phyloP scores from a whole-genome alignment of 2,329 filamentous ascomycete species.

The Pestalotiopsis sp. region DNA sequence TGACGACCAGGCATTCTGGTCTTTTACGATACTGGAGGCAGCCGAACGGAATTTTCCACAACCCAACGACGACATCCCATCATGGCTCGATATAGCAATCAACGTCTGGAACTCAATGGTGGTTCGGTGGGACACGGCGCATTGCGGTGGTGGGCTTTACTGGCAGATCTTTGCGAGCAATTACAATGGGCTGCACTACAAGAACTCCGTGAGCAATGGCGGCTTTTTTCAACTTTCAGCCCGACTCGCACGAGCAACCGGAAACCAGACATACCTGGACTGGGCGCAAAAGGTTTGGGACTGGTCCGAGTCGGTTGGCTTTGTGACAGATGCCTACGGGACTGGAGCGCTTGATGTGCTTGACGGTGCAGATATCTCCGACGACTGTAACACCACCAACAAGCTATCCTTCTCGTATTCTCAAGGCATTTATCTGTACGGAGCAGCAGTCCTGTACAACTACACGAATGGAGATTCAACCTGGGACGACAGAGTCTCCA shows the following conservation, averaged over 20 bases:
- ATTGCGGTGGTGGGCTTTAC: conserved; percentile 72
- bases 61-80: conserved; percentile 55
- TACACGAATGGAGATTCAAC: conserved; percentile 49
- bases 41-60: conserved; percentile 70
- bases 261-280: conserved; percentile 65
- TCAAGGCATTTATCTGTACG: conserved; percentile 67
- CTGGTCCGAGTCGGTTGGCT: conserved; percentile 59
- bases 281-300: conserved; percentile 72
- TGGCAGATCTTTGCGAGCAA: conserved; percentile 85
- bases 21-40: conserved; percentile 66
- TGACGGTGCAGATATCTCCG: conserved; percentile 60
- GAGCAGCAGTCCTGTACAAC: conserved; percentile 66
- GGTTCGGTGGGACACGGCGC: conserved; percentile 67
- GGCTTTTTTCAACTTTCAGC: conserved; percentile 83
- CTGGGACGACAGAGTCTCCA: conserved; percentile 57
- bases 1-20: conserved; percentile 78
- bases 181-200: conserved; percentile 76
- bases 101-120: conserved; percentile 76
- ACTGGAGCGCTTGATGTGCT: conserved; percentile 42
- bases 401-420: conserved; percentile 66
- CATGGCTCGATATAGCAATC: conserved; percentile 68
- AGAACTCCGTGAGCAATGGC: conserved; percentile 80
- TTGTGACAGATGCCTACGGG: conserved; percentile 57
- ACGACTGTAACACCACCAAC: conserved; percentile 57
- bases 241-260: conserved; percentile 71